Evolutionary conservation across 139 green algal species (phyloP), one percentile per base, ranked within the genome.

Genomic region (Trebouxia sp.): DNA sequence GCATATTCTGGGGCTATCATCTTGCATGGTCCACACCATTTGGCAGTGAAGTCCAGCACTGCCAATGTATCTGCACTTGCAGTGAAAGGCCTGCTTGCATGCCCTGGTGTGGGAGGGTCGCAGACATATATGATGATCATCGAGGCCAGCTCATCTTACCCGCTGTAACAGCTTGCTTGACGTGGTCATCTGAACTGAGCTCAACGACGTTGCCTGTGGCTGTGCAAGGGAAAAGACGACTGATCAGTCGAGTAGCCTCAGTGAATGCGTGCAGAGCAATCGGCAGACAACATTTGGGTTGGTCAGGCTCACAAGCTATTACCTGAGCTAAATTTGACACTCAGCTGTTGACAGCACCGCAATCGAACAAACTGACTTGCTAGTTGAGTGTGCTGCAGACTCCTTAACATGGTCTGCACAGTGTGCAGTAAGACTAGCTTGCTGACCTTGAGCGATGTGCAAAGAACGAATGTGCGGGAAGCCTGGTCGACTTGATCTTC

Each of bases 1-100:
- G 87, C 83, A 28, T 88, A 87, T 11, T 88, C 48, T 5, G 88
- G 88, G 0, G 86, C 83, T 43, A 93, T 90, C 67, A 90, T 86
- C 62, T 85, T 83, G 66, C 79, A 83, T 42, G 79, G 79, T 55
- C 66, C 66, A 79, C 79, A 79, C 79, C 79, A 83, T 32, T 55
- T 72, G 48, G 79, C 79, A 26, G 66, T 79, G 38, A 58, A 83
- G 79, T 83, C 79, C 12, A 83, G 45, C 22, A 83, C 79, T n/a
- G 66, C 43, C 50, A 79, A 22, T 30, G 51, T 66, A 1, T 65
- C 79, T 74, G 65, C 26, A 35, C n/a, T n/a, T n/a, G n/a, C n/a
- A n/a, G n/a, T n/a, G n/a, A n/a, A n/a, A n/a, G n/a, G n/a, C n/a
- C n/a, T n/a, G n/a, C n/a, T n/a, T n/a, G n/a, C n/a, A n/a, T n/a